phyloP scores from a whole-genome alignment of 805 yeast genomes.

The Ogataea dorogensis region DNA sequence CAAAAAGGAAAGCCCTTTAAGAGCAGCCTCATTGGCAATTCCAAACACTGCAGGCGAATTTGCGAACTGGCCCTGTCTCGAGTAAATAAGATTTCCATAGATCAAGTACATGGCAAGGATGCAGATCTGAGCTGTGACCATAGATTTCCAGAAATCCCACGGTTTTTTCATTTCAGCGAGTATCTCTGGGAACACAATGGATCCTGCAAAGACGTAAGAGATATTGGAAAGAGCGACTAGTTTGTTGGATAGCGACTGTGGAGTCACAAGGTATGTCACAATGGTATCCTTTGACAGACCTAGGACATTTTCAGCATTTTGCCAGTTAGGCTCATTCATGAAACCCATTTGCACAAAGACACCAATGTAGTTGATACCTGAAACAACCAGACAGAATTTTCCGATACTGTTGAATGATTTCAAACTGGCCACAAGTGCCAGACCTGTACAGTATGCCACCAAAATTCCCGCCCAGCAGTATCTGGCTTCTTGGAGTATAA shows the following conservation, averaged over 20 bases:
- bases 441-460: conserved; percentile 39
- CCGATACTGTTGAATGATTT: conserved; percentile 39
- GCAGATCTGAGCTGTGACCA: conserved; percentile 40
- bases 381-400: conserved; percentile 22
- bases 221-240: conserved; percentile 43
- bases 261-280: conserved; percentile 16
- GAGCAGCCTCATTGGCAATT: conserved; percentile 29
- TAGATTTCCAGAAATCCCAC: conserved; percentile 48
- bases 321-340: conserved; percentile 24
- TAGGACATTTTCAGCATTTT: conserved; percentile 19
- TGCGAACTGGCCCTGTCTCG: conserved; percentile 45
- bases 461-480: conserved; percentile 42
- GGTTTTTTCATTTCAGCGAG: conserved; percentile 50
- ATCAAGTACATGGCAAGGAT: conserved; percentile 41
- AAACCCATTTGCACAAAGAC: conserved; percentile 22
- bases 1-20: conserved; percentile 38
- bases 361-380: conserved; percentile 19
- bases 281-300: conserved; percentile 25
- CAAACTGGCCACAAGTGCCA: conserved; percentile 42
- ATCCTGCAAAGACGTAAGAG: conserved; percentile 51
- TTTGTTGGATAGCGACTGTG: conserved; percentile 29
- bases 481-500: conserved; percentile 35
- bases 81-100: conserved; percentile 43
- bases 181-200: conserved; percentile 47
- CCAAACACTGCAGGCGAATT: conserved; percentile 47